Conservation (phyloP, 2,329 filamentous ascomycete species). For the Hypoxylon sp. region DNA sequence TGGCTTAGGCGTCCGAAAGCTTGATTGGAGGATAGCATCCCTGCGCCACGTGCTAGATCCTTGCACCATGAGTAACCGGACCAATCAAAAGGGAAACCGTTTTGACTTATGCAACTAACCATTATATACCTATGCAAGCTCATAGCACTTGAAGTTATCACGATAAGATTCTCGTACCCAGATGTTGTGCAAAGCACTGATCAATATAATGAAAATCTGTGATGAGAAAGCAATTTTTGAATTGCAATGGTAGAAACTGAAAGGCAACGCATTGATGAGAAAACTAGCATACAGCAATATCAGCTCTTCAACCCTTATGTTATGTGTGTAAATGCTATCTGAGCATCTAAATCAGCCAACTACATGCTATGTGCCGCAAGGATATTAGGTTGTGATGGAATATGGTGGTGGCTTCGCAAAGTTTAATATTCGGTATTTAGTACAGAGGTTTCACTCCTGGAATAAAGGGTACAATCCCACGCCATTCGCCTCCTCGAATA, state of each 20-base stretch:
- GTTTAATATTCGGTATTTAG: too few species aligned
- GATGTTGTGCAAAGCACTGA: too few species aligned
- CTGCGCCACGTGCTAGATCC: conserved; percentile 3
- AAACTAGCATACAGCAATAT: neutral
- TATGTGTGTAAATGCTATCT: too few species aligned
- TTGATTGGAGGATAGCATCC: conserved; percentile 6
- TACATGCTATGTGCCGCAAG: too few species aligned
- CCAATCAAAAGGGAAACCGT: neutral
- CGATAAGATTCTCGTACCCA: neutral
- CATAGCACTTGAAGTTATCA: neutral
- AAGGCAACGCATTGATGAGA: neutral
- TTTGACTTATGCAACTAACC: neutral
- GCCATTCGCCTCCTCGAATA: neutral
- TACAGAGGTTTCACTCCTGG: neutral
- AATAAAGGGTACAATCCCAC: neutral
- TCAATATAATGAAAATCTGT: too few species aligned
- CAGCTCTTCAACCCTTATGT: too few species aligned
- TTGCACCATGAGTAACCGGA: neutral
- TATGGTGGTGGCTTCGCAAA: too few species aligned
- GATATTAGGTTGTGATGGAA: too few species aligned
- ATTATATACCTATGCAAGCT: neutral
- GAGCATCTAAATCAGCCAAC: too few species aligned
- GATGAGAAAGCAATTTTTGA: too few species aligned
- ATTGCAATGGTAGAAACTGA: neutral
- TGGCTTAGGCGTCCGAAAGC: conserved; percentile 22